A percentile compares a stretch with the other conserved stretches of the same genome.
Conservation (phyloP, 306 rosid genomes). For the Vigna unguiculata region DNA sequence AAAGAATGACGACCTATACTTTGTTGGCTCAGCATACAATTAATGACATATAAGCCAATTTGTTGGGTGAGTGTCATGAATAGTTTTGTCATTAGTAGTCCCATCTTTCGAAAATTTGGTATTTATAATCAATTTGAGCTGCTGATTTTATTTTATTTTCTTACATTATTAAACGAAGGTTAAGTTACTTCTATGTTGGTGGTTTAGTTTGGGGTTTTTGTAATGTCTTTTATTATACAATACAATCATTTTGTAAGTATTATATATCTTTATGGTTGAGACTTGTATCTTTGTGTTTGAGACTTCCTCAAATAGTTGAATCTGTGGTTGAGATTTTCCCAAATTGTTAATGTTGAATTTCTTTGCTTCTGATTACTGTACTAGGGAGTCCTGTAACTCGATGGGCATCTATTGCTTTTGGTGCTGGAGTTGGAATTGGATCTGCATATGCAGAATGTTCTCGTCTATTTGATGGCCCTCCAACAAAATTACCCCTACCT, state of each 20-base stretch:
- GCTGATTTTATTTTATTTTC: neutral
- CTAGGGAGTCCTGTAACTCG: constrained; percentile 89
- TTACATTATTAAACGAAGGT: neutral
- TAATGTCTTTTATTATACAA: constrained; percentile 5
- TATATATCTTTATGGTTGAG: constrained; percentile 11
- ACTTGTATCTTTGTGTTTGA: constrained; percentile 9
- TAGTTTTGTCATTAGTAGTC: constrained; percentile 11
- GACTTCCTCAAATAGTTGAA: constrained; percentile 20
- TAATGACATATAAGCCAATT: neutral
- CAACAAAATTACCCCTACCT: constrained; percentile 53
- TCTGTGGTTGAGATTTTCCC: constrained; percentile 17
- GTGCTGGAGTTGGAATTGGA: constrained; percentile 89
- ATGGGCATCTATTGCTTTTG: constrained; percentile 91
- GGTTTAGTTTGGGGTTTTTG: neutral
- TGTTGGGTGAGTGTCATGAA: neutral
- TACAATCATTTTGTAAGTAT: constrained; percentile 14
- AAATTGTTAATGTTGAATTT: constrained; percentile 31
- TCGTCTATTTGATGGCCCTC: constrained; percentile 64
- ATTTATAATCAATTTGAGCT: neutral
- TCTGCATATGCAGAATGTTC: constrained; percentile 84
- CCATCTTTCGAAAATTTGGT: neutral
- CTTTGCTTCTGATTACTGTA: constrained; percentile 24
- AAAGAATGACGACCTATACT: neutral
- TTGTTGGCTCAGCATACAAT: neutral
- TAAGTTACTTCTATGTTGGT: constrained; percentile 20